These are phyloP conservation scores for Leccinum longicurvipes DNA, from an alignment of 768 basidiomycete species.

Conservation along the genomic window DNA sequence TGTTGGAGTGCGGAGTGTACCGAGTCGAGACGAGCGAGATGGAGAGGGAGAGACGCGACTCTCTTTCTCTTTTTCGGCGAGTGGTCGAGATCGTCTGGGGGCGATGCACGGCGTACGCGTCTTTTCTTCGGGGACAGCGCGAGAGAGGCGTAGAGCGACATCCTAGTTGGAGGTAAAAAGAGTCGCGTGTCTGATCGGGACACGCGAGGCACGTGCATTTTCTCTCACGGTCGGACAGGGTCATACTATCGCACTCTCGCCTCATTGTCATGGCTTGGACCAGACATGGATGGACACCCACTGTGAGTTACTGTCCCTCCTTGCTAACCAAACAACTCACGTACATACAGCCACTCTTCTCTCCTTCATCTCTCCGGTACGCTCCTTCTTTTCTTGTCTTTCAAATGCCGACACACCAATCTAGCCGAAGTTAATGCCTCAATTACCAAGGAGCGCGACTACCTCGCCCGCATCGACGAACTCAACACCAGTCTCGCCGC, in stretches of 20 bases:
- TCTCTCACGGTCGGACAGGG: conserved; percentile 23
- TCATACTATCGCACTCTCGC: background rate
- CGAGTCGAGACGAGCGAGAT: conserved; percentile 58
- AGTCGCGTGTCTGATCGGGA: conserved; percentile 20
- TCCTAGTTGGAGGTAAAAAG: background rate
- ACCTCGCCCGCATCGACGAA: conserved; percentile 18
- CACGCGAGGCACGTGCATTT: conserved; percentile 31
- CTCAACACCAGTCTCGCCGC: conserved; percentile 24
- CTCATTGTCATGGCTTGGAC: background rate
- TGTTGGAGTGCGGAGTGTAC: conserved; percentile 74
- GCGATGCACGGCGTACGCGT: conserved; percentile 43
- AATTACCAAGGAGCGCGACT: conserved; percentile 22
- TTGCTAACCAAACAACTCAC: no score
- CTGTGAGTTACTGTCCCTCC: conserved; percentile 1
- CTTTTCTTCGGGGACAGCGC: conserved; percentile 70
- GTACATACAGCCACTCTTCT: conserved; percentile 3
- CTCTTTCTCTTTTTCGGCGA: conserved; percentile 64
- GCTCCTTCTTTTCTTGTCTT: background rate
- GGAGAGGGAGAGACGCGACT: conserved; percentile 55
- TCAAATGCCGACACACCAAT: background rate
- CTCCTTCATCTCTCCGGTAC: conserved; percentile 10
- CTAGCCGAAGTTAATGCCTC: conserved; percentile 30
- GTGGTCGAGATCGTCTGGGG: conserved; percentile 44
- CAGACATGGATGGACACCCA: conserved; percentile 18
- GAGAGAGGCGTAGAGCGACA: conserved; percentile 36